Conservation (phyloP, 306 rosid genomes). For the Parietaria judaica region DNA sequence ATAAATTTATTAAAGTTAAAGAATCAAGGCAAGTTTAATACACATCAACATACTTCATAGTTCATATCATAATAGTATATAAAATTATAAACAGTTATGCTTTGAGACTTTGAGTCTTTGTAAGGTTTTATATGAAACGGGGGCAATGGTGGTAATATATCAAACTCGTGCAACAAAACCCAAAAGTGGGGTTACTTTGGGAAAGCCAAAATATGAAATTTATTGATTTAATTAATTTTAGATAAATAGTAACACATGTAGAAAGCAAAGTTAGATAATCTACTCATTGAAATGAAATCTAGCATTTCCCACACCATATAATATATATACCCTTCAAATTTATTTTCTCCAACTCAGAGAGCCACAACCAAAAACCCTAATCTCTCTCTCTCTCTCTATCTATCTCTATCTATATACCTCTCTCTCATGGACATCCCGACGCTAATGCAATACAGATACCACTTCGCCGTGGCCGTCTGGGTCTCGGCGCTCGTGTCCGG, state of each 20-base stretch:
- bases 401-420: too few relatives aligned
- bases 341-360: conserved; percentile 9
- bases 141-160: conserved; percentile 1
- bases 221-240: neutral
- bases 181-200: conserved; percentile 29
- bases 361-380: neutral
- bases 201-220: neutral
- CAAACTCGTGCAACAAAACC: neutral
- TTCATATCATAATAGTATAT: too few relatives aligned
- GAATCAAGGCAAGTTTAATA: neutral
- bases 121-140: too few relatives aligned
- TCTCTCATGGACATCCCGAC: conserved; percentile 30
- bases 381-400: conserved; percentile 19
- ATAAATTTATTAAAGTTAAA: neutral
- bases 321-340: conserved; percentile 24
- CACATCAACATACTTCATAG: too few relatives aligned
- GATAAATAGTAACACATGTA: conserved; percentile 29
- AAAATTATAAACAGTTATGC: too few relatives aligned
- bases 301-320: conserved; percentile 14
- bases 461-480: conserved; percentile 38
- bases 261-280: conserved; percentile 30
- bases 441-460: conserved; percentile 52
- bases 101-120: too few relatives aligned
- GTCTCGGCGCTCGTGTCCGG: conserved; percentile 34
- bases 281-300: conserved; percentile 15